Evolutionary conservation across 441 rosid species (phyloP), one percentile per base, ranked within the genome.

Genomic region (Daphne laureola): DNA sequence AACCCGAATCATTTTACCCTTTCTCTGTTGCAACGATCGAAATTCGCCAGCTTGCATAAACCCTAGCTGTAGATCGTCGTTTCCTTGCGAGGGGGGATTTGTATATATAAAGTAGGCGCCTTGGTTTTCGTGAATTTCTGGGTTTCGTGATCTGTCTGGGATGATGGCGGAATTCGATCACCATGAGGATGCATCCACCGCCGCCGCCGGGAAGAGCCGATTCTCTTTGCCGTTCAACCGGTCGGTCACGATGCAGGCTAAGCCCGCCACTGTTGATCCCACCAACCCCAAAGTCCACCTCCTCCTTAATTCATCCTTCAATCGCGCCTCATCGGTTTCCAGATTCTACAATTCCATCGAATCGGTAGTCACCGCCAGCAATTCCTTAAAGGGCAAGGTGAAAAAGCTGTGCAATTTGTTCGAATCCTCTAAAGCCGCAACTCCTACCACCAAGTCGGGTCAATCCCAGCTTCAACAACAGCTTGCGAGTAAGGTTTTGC

Each of bases 331-430:
- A 40, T 76, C 89, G 25, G 67, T 63, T 18, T 69, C 73, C 62
- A 72, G 72, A 63, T 67, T 76, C 49, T 79, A 74, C 76, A 78
- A 58, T 65, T 76, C 87, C 8, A 59, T 82, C 11, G 90, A 77
- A 38, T 62, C 82, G 8, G 45, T 70, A 50, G 15, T 61, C 0
- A 36, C 67, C 15, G 58, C 55, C 27, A 52, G 67, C 52, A 66
- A 27, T 54, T 71, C 92, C 47, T 62, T 86, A 65, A 85, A 76
- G 69, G 98, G 98, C 8, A 88, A 88, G 73, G 96, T 91, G 43
- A 79, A 74, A 51, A 74, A 73, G 77, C 93, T 91, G 36, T 60
- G 96, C 64, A 69, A 54, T 68, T 26, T 91, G 49, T 91, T 91
- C 3, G 96, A 92, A 40, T 53, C 78, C 13, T 51, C 83, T 0